phyloP scores from a whole-genome alignment of 2,329 filamentous ascomycete genomes.

The Penicillium oxalicum region DNA sequence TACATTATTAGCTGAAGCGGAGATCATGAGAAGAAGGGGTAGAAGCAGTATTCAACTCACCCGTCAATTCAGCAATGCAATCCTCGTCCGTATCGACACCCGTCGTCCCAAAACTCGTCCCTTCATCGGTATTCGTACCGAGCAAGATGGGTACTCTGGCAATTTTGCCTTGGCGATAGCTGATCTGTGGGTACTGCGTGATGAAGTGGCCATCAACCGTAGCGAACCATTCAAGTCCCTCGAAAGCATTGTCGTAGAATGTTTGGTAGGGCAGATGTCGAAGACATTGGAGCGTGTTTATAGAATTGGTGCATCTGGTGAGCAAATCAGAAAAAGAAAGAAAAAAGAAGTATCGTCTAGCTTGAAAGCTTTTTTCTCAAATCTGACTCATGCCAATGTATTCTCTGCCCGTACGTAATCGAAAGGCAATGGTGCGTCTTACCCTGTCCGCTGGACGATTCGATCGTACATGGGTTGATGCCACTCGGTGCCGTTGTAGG shows the following conservation, averaged over 20 bases:
- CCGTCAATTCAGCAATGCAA: conserved; percentile 37
- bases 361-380: background rate
- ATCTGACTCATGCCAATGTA: too few relatives aligned
- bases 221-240: conserved; percentile 32
- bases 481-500: conserved; percentile 31
- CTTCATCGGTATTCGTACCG: conserved; percentile 62
- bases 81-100: conserved; percentile 51
- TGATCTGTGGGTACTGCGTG: conserved; percentile 47
- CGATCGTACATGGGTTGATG: conserved; percentile 30
- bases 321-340: too few relatives aligned
- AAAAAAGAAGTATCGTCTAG: background rate
- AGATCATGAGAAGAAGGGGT: too few relatives aligned
- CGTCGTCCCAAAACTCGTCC: conserved; percentile 49
- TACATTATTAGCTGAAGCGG: too few relatives aligned
- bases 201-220: conserved; percentile 54
- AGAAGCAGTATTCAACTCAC: conserved; percentile 7
- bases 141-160: conserved; percentile 58
- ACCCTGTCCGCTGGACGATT: conserved; percentile 24
- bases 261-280: conserved; percentile 22
- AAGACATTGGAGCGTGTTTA: conserved; percentile 26
- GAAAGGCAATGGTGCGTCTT: background rate
- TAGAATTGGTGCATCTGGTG: conserved; percentile 20
- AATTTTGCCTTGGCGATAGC: conserved; percentile 53
- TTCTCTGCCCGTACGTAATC: too few relatives aligned
- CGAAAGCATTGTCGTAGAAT: conserved; percentile 21